phyloP scores from a whole-genome alignment of 2,329 filamentous ascomycete species.

The Epichloe gansuensis region DNA sequence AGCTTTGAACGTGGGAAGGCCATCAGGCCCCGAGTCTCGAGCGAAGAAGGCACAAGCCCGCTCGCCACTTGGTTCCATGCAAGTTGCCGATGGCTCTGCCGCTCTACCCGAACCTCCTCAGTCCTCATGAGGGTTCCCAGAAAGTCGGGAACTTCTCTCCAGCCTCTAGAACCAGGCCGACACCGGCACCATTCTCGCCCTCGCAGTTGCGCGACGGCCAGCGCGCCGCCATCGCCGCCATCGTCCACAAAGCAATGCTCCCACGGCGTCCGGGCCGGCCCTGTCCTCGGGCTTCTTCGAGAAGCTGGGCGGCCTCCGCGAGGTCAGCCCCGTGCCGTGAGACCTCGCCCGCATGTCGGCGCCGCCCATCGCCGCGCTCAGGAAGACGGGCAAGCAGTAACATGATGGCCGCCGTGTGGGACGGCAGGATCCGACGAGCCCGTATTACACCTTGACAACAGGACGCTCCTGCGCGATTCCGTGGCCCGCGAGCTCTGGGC shows the following conservation, averaged over 20 bases:
- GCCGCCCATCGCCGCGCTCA: slow-evolving; percentile 26
- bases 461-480: slow-evolving; percentile 22
- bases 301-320: slow-evolving; percentile 28
- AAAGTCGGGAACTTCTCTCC: slow-evolving; percentile 29
- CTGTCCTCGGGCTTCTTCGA: slow-evolving; percentile 44
- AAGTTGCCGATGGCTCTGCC: too few species aligned
- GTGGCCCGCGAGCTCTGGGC: slow-evolving; percentile 47
- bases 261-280: slow-evolving; percentile 45
- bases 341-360: slow-evolving; percentile 25
- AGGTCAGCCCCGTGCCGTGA: slow-evolving; percentile 27
- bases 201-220: slow-evolving; percentile 42
- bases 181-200: slow-evolving; percentile 28
- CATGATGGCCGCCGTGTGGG: slow-evolving; percentile 28
- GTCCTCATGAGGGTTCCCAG: too few species aligned
- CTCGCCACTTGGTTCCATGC: too few species aligned
- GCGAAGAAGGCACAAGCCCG: too few species aligned
- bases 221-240: slow-evolving; percentile 49
- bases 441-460: slow-evolving; percentile 29
- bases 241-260: slow-evolving; percentile 53
- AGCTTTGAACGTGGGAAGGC: too few species aligned
- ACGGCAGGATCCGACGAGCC: slow-evolving; percentile 29
- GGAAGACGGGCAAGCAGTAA: slow-evolving; percentile 27
- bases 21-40: too few species aligned
- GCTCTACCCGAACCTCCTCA: too few species aligned
- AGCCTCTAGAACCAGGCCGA: slow-evolving; percentile 36